A percentile compares a stretch with the other conserved stretches of the same genome.
phyloP scores from a whole-genome alignment of 139 green algal species.

The Coelastrella sp. region DNA sequence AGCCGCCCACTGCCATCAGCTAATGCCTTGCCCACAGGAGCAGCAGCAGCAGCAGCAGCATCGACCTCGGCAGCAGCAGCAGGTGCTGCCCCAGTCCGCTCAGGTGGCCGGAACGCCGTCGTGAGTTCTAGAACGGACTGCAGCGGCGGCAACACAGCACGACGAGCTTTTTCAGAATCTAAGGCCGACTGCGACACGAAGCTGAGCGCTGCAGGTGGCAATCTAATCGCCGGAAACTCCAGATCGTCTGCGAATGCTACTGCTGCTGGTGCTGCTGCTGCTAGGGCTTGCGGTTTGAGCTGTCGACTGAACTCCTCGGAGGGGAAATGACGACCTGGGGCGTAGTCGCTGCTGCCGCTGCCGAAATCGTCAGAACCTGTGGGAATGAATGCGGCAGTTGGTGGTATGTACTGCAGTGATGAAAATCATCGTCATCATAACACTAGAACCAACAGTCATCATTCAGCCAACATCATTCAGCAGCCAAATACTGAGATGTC shows the following conservation, averaged over 20 bases:
- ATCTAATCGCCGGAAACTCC: not conserved
- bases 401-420: too few species aligned
- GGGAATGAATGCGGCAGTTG: not conserved
- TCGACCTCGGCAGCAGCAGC: not conserved
- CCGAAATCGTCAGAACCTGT: slow-evolving; percentile 44
- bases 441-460: too few species aligned
- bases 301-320: slow-evolving; percentile 6
- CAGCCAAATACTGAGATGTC: too few species aligned
- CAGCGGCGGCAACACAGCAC: slow-evolving; percentile 66
- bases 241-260: not conserved
- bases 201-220: not conserved
- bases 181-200: slow-evolving; percentile 52
- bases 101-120: slow-evolving; percentile 61
- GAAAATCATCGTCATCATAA: too few species aligned
- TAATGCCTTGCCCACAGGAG: slow-evolving; percentile 50
- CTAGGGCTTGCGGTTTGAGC: slow-evolving; percentile 2
- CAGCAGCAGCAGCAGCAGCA: not conserved
- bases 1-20: slow-evolving; percentile 69
- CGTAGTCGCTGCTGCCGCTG: not conserved
- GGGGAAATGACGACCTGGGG: not conserved
- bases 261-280: slow-evolving; percentile 24
- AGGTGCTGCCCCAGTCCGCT: not conserved
- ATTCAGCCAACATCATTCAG: too few species aligned
- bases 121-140: slow-evolving; percentile 78
- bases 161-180: slow-evolving; percentile 46